Conservation (phyloP, 2,329 filamentous ascomycete genomes). For the Ophioceras dolichostomum region DNA sequence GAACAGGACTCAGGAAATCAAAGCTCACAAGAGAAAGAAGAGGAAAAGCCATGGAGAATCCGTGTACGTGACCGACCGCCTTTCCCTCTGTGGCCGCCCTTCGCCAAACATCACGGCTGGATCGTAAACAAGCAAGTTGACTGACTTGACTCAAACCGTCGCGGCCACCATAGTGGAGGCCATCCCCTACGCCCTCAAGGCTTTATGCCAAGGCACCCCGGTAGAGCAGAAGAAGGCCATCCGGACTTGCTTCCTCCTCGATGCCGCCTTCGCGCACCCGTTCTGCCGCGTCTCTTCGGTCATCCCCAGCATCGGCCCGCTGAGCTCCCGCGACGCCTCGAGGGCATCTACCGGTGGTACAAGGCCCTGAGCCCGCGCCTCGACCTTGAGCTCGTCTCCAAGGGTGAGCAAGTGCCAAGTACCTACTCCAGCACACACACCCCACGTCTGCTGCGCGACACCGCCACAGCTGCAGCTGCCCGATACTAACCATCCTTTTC, state of each 20-base stretch:
- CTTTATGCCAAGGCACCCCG: constrained; percentile 4
- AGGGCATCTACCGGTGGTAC: constrained; percentile 70
- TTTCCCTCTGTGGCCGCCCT: too few species aligned
- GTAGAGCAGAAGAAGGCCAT: constrained; percentile 6
- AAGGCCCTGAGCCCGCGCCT: constrained; percentile 70
- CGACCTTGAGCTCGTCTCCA: constrained; percentile 50
- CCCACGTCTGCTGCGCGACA: neutral
- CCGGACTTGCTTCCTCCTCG: constrained; percentile 5
- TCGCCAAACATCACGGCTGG: too few species aligned
- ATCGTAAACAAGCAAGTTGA: too few species aligned
- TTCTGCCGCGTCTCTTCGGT: constrained; percentile 30
- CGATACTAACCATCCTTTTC: neutral
- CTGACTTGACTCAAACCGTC: too few species aligned
- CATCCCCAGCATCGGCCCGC: constrained; percentile 43
- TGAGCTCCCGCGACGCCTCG: constrained; percentile 55
- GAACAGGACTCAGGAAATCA: too few species aligned
- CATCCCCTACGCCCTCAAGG: constrained; percentile 4
- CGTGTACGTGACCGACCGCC: constrained; percentile 4
- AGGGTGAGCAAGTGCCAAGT: constrained; percentile 21
- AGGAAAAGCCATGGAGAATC: constrained; percentile 10
- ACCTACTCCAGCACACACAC: neutral
- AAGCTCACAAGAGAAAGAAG: too few species aligned
- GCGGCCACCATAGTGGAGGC: constrained; percentile 3
- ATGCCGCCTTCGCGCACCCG: constrained; percentile 8
- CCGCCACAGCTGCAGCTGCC: neutral